Percentiles rank a stretch among this genome's conserved stretches.
Evolutionary conservation across 2,329 filamentous ascomycete genomes (phyloP).

Genomic region (Beauveria bassiana): DNA sequence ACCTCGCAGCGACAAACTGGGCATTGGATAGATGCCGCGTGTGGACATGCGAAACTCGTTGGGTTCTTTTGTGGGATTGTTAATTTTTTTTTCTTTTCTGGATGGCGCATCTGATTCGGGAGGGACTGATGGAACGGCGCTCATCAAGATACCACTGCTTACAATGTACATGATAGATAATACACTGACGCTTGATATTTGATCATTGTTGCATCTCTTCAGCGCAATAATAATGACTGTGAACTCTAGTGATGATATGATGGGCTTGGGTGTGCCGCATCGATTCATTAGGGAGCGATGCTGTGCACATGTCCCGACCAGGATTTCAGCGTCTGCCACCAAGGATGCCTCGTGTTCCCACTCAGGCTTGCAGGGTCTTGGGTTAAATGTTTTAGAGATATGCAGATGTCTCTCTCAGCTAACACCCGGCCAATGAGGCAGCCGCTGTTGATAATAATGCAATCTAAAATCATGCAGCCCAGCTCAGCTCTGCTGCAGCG

Average conservation of each 20-base stretch:
- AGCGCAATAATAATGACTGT: neutral
- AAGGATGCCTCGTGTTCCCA: too few species aligned
- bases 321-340: neutral
- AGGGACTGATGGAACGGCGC: neutral
- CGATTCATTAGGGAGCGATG: too few species aligned
- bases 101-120: neutral
- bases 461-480: neutral
- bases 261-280: neutral
- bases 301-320: too few species aligned
- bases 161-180: neutral
- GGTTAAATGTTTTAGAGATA: neutral
- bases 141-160: constrained; percentile 1
- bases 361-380: neutral
- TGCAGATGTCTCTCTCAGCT: neutral
- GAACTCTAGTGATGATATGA: too few species aligned
- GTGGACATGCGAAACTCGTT: neutral
- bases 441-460: neutral
- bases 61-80: neutral
- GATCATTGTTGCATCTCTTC: neutral
- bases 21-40: neutral
- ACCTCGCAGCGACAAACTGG: neutral
- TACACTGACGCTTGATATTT: neutral
- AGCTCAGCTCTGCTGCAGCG: neutral
- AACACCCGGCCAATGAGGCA: neutral
- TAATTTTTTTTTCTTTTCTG: neutral